Conservation (phyloP, 257 asterid species). For the Parsonsia alboflavescens region DNA sequence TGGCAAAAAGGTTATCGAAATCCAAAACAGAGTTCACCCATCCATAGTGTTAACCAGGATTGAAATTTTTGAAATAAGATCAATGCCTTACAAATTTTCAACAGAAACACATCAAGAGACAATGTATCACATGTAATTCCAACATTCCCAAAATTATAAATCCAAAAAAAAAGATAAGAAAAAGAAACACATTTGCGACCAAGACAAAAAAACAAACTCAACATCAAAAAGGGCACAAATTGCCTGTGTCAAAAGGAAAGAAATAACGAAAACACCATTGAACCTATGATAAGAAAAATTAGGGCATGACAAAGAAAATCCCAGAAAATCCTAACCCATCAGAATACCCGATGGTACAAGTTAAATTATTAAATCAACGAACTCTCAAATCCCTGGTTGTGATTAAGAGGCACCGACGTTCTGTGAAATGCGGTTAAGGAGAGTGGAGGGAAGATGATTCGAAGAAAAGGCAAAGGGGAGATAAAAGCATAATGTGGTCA, state of each 20-base stretch:
- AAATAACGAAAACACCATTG: background rate
- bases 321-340: background rate
- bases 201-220: background rate
- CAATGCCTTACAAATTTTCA: background rate
- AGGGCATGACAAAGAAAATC: background rate
- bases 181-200: background rate
- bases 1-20: too few species aligned
- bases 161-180: background rate
- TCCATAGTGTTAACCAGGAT: background rate
- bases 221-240: background rate
- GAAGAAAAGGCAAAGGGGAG: background rate
- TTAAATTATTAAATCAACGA: background rate
- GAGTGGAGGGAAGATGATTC: background rate
- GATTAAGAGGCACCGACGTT: background rate
- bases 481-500: background rate
- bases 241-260: background rate
- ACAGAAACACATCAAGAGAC: too few species aligned
- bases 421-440: background rate
- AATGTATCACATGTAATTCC: background rate
- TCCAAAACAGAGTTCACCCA: background rate
- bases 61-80: background rate
- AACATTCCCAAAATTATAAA: too few species aligned
- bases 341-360: background rate
- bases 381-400: background rate
- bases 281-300: background rate